Base-by-base conservation (phyloP, 805 yeast species). In the Ogataea sp. region DNA sequence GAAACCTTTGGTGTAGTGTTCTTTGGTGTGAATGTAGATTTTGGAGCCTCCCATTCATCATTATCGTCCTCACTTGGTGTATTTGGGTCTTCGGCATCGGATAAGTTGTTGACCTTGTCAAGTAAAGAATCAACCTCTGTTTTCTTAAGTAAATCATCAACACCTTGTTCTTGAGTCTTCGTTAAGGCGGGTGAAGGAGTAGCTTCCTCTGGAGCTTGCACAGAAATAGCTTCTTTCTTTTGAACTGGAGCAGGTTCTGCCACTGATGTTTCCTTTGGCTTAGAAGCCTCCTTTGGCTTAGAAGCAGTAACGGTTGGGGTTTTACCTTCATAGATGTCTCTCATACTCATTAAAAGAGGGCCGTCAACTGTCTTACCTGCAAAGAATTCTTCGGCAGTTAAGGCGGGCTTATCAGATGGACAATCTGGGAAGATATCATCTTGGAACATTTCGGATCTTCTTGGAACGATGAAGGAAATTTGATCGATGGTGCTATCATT, bases 381-480 rank as follows among this genome's bases (percentile, higher is more conserved):
- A 41, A 79, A 71, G 82, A 87, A 93, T 48, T 88, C 96, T 2
- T 66, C 75, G 2, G 95, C 86, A 14, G 80, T 58, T 41, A 87
- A 58, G 0, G 97, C 95, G 4, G 97, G 80, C 51, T 75, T 70
- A 31, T 68, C 72, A 4, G 96, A 78, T 21, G 94, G 93, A 21
- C 90, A 84, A 61, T 84, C 95, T 4, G 97, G 96, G 56, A 81
- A 93, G 37, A 93, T 86, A 51, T 89, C 97, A 33, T 73, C 82
- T 62, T 93, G 96, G 69, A 93, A 90, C 52, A 80, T 78, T 55
- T 93, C 97, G 4, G 95, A 75, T 59, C 88, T 83, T 69, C 97
- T 78, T 48, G 98, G 99, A 42, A 90, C 96, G 50, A 78, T 75
- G 58, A 90, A 93, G 4, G 96, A 84, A 39, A 93, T 73, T 14